Evolutionary conservation across 1,284 basidiomycete species (phyloP).

Genomic region (Pterula multifida): DNA sequence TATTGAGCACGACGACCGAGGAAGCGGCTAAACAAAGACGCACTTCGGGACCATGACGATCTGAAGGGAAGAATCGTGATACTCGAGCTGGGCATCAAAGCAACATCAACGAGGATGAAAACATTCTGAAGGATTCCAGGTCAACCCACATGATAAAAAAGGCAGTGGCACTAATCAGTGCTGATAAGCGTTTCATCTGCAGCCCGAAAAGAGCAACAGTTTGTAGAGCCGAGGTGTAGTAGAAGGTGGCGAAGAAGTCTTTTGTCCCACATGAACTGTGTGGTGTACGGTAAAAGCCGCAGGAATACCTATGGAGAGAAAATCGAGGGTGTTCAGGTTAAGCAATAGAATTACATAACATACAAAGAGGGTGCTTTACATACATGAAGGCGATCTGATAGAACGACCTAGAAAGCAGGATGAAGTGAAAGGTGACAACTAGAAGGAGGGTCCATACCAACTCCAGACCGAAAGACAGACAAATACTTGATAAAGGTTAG

Average conservation of each 20-base stretch:
- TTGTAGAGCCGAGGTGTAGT: slow-evolving; percentile 52
- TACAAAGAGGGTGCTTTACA: background rate
- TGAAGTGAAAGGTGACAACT: background rate
- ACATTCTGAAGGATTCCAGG: background rate
- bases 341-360: background rate
- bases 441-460: slow-evolving; percentile 24
- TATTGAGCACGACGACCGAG: background rate
- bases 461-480: slow-evolving; percentile 38
- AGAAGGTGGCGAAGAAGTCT: slow-evolving; percentile 44
- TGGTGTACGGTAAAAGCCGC: slow-evolving; percentile 30
- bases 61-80: slow-evolving; percentile 32
- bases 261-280: slow-evolving; percentile 30
- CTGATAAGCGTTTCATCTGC: slow-evolving; percentile 42
- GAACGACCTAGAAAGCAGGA: slow-evolving; percentile 19
- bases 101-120: background rate
- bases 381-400: slow-evolving; percentile 19
- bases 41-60: slow-evolving; percentile 30
- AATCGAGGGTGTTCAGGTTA: background rate
- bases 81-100: slow-evolving; percentile 21
- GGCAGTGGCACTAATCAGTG: slow-evolving; percentile 33
- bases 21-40: slow-evolving; percentile 2
- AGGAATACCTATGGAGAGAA: slow-evolving; percentile 24
- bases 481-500: slow-evolving; percentile 37
- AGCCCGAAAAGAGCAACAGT: slow-evolving; percentile 59
- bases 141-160: slow-evolving; percentile 36